phyloP scores from a whole-genome alignment of 805 yeast species.

The Saturnispora serradocipensis region DNA sequence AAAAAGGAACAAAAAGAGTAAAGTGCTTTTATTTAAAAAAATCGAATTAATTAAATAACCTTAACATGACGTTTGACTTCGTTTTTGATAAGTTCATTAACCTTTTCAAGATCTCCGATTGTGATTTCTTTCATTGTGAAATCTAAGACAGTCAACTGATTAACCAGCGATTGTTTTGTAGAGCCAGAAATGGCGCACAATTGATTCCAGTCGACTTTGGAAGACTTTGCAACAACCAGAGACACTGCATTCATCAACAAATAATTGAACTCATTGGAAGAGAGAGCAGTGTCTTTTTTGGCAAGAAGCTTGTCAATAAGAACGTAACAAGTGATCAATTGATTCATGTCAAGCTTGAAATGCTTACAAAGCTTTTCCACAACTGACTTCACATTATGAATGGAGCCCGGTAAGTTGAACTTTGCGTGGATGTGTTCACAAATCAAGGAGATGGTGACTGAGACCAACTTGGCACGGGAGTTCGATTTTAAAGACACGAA shows the following conservation, averaged over 20 bases:
- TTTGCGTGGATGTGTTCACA: slow-evolving; percentile 3
- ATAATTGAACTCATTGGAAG: background rate
- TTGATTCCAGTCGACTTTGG: background rate
- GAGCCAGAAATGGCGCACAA: slow-evolving; percentile 12
- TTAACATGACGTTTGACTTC: slow-evolving; percentile 18
- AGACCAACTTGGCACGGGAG: slow-evolving; percentile 4
- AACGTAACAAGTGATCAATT: background rate
- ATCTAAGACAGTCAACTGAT: slow-evolving; percentile 4
- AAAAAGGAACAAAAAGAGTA: background rate
- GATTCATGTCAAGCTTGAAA: background rate
- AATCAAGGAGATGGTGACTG: slow-evolving; percentile 2
- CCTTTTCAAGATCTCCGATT: slow-evolving; percentile 6
- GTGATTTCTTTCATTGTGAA: slow-evolving; percentile 4
- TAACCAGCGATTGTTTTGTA: slow-evolving; percentile 5
- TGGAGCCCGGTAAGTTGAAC: slow-evolving; percentile 1
- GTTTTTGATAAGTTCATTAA: slow-evolving; percentile 10
- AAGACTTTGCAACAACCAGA: background rate
- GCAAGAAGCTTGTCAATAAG: background rate
- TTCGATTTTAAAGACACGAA: background rate
- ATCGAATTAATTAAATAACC: slow-evolving; percentile 8
- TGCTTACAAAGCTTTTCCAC: background rate
- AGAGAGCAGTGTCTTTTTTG: background rate
- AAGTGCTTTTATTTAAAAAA: too few species aligned
- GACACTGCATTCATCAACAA: background rate
- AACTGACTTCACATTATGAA: background rate